Evolutionary conservation across 106 monocot species (phyloP), one percentile per base, ranked within the genome.

Genomic region (Dendrobium officinale): DNA sequence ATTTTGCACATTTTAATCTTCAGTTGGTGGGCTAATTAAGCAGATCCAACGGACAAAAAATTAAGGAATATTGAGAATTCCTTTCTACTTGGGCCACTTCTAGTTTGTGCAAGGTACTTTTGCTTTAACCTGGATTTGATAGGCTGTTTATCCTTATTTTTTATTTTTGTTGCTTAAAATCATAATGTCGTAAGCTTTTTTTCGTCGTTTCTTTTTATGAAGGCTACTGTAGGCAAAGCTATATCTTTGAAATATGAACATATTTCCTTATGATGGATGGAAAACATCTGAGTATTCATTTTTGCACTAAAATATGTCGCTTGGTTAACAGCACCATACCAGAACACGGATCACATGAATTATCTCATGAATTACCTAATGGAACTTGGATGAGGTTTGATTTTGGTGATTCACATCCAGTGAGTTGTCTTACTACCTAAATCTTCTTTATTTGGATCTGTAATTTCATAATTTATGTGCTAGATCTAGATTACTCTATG

Each of bases 381-480:
- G 99, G 99, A 78, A 93, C 79, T 59, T 99, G 99, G 99, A 79
- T 91, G 77, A 86, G 81, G 27, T 95, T 99, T 88, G 99, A 99
- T 88, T 99, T 99, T 86, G 82, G 79, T 77, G 99, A 99, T 85
- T 86, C 99, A 79, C 95, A 95, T 85, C 95, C 99, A 77, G 99
- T 99, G 87, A 86, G 86, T 83, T 80, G n/a, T 44, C 26, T 75
- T 45, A 45, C 20, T 16, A 49, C 11, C 68, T 44, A 17, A 73
- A 1, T 26, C 45, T 18, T 58, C 44, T 75, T n/a, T 41, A 42
- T 82, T 29, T 72, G 43, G 56, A 40, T 11, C 42, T 70, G 37
- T 47, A n/a, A 22, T 44, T 37, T 31, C 9, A 33, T 83, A 24
- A 47, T 31, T 27, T 15, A 78, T 31, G 16, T 66, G 40, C 68